Conservation (phyloP, 176 grass and related monocot genomes). For the Avena eriantha region DNA sequence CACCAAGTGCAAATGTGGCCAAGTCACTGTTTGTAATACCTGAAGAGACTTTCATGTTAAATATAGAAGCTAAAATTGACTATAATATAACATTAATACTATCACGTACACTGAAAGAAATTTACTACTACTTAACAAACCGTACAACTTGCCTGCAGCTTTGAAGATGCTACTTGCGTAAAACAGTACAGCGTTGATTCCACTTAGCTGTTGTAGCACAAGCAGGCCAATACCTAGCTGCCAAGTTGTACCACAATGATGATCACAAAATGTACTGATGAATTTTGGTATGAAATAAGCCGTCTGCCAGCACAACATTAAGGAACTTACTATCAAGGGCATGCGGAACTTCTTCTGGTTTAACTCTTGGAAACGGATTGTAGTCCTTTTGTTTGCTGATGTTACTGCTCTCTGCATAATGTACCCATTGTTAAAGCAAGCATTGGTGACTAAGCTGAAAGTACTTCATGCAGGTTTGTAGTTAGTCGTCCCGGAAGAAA, state of each 20-base stretch:
- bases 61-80: neutral
- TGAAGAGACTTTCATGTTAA: constrained; percentile 51
- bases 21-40: constrained; percentile 89
- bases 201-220: constrained; percentile 85
- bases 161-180: constrained; percentile 94
- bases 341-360: constrained; percentile 85
- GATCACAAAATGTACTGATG: neutral
- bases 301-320: neutral
- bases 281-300: neutral
- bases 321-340: constrained; percentile 70
- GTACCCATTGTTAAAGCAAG: neutral
- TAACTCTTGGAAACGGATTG: constrained; percentile 80
- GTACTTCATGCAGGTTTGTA: neutral
- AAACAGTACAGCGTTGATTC: constrained; percentile 88
- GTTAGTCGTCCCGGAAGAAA: neutral
- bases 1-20: constrained; percentile 93
- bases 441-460: neutral
- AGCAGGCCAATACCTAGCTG: constrained; percentile 93
- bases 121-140: neutral
- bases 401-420: constrained; percentile 73
- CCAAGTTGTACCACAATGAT: neutral
- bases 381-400: constrained; percentile 74
- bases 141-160: constrained; percentile 63
- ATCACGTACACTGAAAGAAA: neutral
- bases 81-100: neutral